A percentile compares a stretch with the other conserved stretches of the same genome.
phyloP scores from a whole-genome alignment of 805 yeast species.

The Nakazawaea populi region DNA sequence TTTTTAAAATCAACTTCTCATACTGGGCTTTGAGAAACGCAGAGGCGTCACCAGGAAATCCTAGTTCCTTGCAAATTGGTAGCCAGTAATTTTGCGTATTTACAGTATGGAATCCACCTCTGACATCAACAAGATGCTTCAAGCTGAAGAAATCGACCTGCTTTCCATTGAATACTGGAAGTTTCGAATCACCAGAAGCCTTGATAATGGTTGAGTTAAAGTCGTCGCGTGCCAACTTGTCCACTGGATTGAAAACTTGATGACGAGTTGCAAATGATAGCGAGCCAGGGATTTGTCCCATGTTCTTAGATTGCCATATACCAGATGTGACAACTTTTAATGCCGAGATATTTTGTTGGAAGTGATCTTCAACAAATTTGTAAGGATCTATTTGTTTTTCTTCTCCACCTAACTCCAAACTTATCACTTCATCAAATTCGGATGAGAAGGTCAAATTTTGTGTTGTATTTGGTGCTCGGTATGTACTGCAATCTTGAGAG shows the following conservation, averaged over 20 bases:
- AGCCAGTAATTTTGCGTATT: slow-evolving; percentile 71
- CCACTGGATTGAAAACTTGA: slow-evolving; percentile 36
- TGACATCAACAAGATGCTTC: slow-evolving; percentile 47
- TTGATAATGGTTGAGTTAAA: slow-evolving; percentile 37
- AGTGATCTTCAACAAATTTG: slow-evolving; percentile 15
- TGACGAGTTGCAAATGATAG: slow-evolving; percentile 48
- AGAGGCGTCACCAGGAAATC: slow-evolving; percentile 36
- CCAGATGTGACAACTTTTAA: slow-evolving; percentile 65
- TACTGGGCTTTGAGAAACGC: slow-evolving; percentile 14
- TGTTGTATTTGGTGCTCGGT: background rate
- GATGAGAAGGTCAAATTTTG: background rate
- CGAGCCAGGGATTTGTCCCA: slow-evolving; percentile 35
- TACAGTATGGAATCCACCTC: slow-evolving; percentile 68
- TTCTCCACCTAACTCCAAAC: background rate
- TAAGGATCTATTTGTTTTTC: background rate
- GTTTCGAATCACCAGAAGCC: slow-evolving; percentile 28
- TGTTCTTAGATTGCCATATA: slow-evolving; percentile 31
- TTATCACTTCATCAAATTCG: background rate
- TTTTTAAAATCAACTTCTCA: slow-evolving; percentile 14
- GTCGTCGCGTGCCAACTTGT: slow-evolving; percentile 9
- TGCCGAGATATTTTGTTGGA: slow-evolving; percentile 66
- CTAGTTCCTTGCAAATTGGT: slow-evolving; percentile 74
- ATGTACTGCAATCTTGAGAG: background rate
- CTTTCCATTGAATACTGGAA: slow-evolving; percentile 64
- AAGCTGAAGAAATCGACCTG: slow-evolving; percentile 60